These are phyloP conservation scores for Litchi chinensis DNA, from an alignment of 345 rosid genomes.

Conservation along the genomic window DNA sequence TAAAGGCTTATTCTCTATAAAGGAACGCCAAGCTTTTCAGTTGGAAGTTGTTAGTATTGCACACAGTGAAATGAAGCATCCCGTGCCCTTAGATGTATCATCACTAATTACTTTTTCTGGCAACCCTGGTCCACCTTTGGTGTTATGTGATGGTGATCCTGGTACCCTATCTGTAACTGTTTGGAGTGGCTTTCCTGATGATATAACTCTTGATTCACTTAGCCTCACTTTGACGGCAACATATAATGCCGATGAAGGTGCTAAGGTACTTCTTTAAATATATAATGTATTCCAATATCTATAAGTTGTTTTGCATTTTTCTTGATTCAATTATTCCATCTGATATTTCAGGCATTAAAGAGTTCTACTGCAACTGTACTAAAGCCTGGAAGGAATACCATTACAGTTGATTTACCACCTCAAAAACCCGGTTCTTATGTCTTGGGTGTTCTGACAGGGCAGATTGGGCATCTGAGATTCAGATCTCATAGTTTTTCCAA, in stretches of 20 bases:
- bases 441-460: slow-evolving; percentile 94
- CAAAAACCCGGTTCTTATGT: slow-evolving; percentile 94
- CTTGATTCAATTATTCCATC: slow-evolving; percentile 14
- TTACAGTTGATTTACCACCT: slow-evolving; percentile 77
- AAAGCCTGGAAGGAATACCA: slow-evolving; percentile 74
- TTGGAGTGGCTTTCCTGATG: slow-evolving; percentile 98
- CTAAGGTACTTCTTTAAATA: slow-evolving; percentile 59
- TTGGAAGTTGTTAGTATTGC: slow-evolving; percentile 87
- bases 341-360: slow-evolving; percentile 72
- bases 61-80: slow-evolving; percentile 90
- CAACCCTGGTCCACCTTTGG: slow-evolving; percentile 79
- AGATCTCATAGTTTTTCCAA: slow-evolving; percentile 97
- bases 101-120: slow-evolving; percentile 95
- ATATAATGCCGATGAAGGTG: slow-evolving; percentile 82
- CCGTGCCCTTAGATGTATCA: slow-evolving; percentile 93
- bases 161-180: slow-evolving; percentile 81
- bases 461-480: slow-evolving; percentile 87
- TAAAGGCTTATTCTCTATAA: slow-evolving; percentile 73
- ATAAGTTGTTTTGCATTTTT: slow-evolving; percentile 12
- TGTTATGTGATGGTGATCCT: slow-evolving; percentile 96
- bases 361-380: slow-evolving; percentile 70
- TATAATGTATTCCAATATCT: not conserved
- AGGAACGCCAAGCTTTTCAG: slow-evolving; percentile 95
- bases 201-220: slow-evolving; percentile 90
- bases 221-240: slow-evolving; percentile 89